Conservation (phyloP, 495 filamentous ascomycete species). For the Neurospora discreta region DNA sequence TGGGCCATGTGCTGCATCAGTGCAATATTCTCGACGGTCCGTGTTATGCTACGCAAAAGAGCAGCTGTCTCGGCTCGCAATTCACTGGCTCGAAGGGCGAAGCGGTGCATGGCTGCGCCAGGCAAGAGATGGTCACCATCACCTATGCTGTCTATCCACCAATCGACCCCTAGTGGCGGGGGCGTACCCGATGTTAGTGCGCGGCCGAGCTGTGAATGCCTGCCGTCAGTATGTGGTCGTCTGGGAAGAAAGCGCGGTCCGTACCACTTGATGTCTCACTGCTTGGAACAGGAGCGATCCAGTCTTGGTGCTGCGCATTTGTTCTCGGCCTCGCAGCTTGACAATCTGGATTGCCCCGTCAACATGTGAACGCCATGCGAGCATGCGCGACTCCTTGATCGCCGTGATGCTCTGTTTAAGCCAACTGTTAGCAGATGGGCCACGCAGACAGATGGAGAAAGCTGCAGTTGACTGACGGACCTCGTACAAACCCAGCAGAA, state of each 20-base stretch:
- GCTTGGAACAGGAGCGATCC: slow-evolving; percentile 37
- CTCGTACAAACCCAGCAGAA: slow-evolving; percentile 19
- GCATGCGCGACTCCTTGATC: slow-evolving; percentile 30
- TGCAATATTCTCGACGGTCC: slow-evolving; percentile 23
- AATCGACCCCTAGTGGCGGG: slow-evolving; percentile 31
- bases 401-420: slow-evolving; percentile 31
- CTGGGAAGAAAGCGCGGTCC: not conserved
- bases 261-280: slow-evolving; percentile 39
- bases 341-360: slow-evolving; percentile 44
- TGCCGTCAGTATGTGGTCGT: not conserved
- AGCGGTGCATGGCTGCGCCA: slow-evolving; percentile 18
- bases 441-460: not conserved
- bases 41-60: slow-evolving; percentile 20
- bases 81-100: slow-evolving; percentile 32
- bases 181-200: slow-evolving; percentile 28
- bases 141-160: slow-evolving; percentile 34
- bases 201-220: slow-evolving; percentile 25
- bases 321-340: slow-evolving; percentile 36
- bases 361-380: slow-evolving; percentile 42
- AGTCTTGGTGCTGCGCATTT: slow-evolving; percentile 32
- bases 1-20: slow-evolving; percentile 26
- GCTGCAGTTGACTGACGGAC: not conserved
- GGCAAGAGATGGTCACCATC: slow-evolving; percentile 24
- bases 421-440: slow-evolving; percentile 9
- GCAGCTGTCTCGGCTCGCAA: slow-evolving; percentile 29